Evolutionary conservation across 441 rosid genomes (phyloP).

Genomic region (Eutrema salsugineum): DNA sequence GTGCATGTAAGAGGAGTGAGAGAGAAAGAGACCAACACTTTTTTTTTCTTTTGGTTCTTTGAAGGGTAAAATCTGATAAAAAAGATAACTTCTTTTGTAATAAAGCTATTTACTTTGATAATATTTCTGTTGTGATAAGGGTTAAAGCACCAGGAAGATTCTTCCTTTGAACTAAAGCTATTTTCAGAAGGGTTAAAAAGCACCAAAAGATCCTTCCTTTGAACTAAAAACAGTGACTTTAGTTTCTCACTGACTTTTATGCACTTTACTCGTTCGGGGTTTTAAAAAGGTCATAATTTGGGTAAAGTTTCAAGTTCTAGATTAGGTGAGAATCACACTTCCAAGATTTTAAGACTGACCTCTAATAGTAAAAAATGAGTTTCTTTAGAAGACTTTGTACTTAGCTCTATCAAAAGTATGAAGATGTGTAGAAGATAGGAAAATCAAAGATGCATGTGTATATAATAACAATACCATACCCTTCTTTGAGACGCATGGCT

Average conservation of each 20-base stretch:
- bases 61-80: background rate
- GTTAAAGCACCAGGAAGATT: constrained; percentile 2
- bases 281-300: background rate
- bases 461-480: constrained; percentile 46
- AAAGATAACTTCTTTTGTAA: background rate
- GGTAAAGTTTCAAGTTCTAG: background rate
- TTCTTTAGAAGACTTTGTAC: too few species aligned
- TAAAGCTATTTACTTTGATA: constrained; percentile 12
- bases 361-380: background rate
- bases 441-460: background rate
- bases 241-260: background rate
- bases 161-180: constrained; percentile 9
- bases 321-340: background rate
- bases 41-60: background rate
- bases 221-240: background rate
- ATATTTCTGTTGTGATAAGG: background rate
- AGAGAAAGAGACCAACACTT: background rate
- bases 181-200: constrained; percentile 13
- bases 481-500: constrained; percentile 87
- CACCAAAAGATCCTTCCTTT: constrained; percentile 17
- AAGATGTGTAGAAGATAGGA: background rate
- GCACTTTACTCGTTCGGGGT: background rate
- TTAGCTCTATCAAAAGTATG: too few species aligned
- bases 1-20: background rate
- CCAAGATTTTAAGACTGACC: background rate